These are phyloP conservation scores for Fusarium dimerum DNA, from an alignment of 2,329 filamentous ascomycete genomes.

Conservation along the genomic window DNA sequence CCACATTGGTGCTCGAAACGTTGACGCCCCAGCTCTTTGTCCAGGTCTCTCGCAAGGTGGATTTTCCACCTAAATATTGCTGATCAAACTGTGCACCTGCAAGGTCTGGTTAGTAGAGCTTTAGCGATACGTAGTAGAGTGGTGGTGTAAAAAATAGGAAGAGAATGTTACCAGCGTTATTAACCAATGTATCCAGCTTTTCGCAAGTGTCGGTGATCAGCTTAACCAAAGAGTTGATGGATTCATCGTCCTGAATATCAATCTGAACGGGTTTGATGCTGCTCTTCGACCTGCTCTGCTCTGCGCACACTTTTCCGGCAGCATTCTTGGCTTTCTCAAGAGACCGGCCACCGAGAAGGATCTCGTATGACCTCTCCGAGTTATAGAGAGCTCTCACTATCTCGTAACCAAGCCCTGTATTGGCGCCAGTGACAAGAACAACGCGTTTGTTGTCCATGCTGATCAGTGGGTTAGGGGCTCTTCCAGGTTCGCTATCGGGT, in stretches of 20 bases:
- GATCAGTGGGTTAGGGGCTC: not conserved
- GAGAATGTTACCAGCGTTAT: too few species aligned
- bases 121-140: too few species aligned
- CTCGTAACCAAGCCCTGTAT: constrained; percentile 62
- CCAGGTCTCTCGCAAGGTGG: too few species aligned
- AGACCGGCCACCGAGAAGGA: constrained; percentile 57
- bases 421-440: constrained; percentile 62
- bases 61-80: too few species aligned
- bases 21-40: too few species aligned
- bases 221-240: constrained; percentile 39
- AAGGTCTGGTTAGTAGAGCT: too few species aligned
- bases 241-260: constrained; percentile 54
- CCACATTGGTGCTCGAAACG: too few species aligned
- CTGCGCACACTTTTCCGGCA: constrained; percentile 40
- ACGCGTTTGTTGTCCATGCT: constrained; percentile 35
- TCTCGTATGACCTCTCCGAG: constrained; percentile 51
- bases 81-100: too few species aligned
- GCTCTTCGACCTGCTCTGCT: constrained; percentile 42
- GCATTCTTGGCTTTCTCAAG: constrained; percentile 52
- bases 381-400: constrained; percentile 54
- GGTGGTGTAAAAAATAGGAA: too few species aligned
- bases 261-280: constrained; percentile 50
- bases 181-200: too few species aligned
- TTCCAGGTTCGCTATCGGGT: too few species aligned
- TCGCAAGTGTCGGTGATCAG: too few species aligned